Conservation (phyloP, 73 alveolate species). For the Paramecium caudatum region DNA sequence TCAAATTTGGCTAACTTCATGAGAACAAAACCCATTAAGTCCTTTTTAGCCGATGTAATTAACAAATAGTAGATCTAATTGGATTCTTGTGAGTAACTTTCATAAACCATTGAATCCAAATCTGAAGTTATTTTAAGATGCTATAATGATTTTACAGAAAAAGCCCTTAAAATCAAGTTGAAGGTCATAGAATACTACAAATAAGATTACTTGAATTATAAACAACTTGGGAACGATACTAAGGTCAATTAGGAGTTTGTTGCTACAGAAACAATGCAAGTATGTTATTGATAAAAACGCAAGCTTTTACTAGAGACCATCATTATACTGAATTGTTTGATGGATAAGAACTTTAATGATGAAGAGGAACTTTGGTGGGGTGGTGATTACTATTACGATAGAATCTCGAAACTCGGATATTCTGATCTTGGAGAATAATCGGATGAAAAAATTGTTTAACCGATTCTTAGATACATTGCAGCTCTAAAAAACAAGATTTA, state of each 20-base stretch:
- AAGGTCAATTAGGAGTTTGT: background rate
- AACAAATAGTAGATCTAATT: background rate
- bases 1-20: background rate
- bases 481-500: background rate
- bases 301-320: conserved; percentile 30
- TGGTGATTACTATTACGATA: background rate
- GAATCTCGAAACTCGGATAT: background rate
- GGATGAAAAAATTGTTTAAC: conserved; percentile 48
- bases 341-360: conserved; percentile 57
- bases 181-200: conserved; percentile 31
- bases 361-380: conserved; percentile 65
- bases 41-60: conserved; percentile 15
- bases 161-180: background rate
- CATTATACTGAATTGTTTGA: conserved; percentile 55
- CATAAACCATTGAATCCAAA: conserved; percentile 13
- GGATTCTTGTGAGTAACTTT: conserved; percentile 24
- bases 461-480: background rate
- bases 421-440: background rate
- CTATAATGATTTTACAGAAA: conserved; percentile 43
- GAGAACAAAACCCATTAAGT: conserved; percentile 32
- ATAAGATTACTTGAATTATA: background rate
- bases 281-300: background rate
- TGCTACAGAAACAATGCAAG: background rate
- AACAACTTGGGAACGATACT: background rate
- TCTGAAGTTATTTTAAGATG: conserved; percentile 44